Evolutionary conservation across 345 rosid species (phyloP), one percentile per base, ranked within the genome.

Genomic region (Syzygium aqueum): DNA sequence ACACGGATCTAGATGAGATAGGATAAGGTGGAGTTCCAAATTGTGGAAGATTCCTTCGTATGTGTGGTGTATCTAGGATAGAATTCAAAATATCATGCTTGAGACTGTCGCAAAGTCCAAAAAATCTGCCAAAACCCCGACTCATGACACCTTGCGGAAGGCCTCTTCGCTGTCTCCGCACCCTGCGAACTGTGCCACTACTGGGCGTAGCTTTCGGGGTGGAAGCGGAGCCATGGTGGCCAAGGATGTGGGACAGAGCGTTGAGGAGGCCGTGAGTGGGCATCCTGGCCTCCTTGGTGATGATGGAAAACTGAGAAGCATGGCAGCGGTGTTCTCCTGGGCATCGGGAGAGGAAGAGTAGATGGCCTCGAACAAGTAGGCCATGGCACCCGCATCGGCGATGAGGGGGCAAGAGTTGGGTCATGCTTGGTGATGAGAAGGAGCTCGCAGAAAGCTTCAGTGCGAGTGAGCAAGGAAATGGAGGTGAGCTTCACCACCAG

Each of bases 301-400:
- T 86, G 89, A 95, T 95, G 7, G 99, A 95, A 67, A 89, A 87
- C 94, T 95, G 19, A 96, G 91, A 77, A 96, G 97, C 23, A 96
- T 92, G 3, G 97, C 96, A 84, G 98, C 92, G 82, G 98, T 97
- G 94, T 95, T 95, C n/a, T 95, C 99, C 28, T 95, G 97, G 19
- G 89, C 63, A 2, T 91, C 91, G 53, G 92, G 91, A 2, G 97
- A 92, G 11, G 95, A 88, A 0, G 96, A 95, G 89, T 96, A 95
- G 10, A 94, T 97, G 17, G 92, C 92, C 88, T 97, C 98, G 51
- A 97, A 86, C 37, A 96, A 90, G 91, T 93, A 97, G 0, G 98
- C 98, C 40, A 97, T 90, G 28, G 97, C 98, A 5, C 96, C 94
- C 83, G 95, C 93, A 13, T 94, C 97, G 59, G 94, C 94, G 65